Percentiles rank a stretch among this genome's conserved stretches.
phyloP scores from a whole-genome alignment of 1,284 basidiomycete species.

The Leccinum subfulvum region DNA sequence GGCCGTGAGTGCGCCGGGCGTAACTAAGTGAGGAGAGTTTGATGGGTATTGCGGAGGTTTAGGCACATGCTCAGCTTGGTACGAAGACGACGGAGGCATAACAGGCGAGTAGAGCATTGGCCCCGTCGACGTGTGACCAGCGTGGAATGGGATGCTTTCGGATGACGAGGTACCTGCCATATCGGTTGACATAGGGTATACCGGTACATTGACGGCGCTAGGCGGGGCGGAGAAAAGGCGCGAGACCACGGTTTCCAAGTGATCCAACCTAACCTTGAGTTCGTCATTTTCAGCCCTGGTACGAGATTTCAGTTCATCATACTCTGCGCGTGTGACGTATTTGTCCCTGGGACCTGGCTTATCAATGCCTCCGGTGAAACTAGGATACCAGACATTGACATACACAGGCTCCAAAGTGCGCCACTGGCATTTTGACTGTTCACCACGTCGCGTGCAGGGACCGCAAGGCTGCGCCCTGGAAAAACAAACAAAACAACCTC shows the following conservation, averaged over 20 bases:
- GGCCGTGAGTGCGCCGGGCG: conserved; percentile 17
- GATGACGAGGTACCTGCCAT: conserved; percentile 29
- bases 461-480: conserved; percentile 53
- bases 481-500: conserved; percentile 14
- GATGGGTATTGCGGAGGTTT: conserved; percentile 30
- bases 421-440: conserved; percentile 57
- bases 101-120: conserved; percentile 28
- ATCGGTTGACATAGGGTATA: conserved; percentile 33
- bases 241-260: conserved; percentile 37
- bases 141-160: conserved; percentile 31
- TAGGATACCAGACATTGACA: conserved; percentile 22
- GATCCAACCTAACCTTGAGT: conserved; percentile 41
- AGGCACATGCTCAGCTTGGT: conserved; percentile 26
- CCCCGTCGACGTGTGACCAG: conserved; percentile 26
- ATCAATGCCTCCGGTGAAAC: conserved; percentile 15
- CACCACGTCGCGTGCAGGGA: conserved; percentile 52
- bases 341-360: conserved; percentile 45
- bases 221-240: conserved; percentile 31
- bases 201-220: conserved; percentile 29
- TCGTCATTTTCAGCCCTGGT: conserved; percentile 48
- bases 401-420: conserved; percentile 57
- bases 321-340: conserved; percentile 52
- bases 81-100: conserved; percentile 25
- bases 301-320: conserved; percentile 47
- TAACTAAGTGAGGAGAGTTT: conserved; percentile 29